Percentiles rank a stretch among this genome's conserved stretches.
phyloP scores from a whole-genome alignment of 768 basidiomycete species.

The Boletus speciosus region DNA sequence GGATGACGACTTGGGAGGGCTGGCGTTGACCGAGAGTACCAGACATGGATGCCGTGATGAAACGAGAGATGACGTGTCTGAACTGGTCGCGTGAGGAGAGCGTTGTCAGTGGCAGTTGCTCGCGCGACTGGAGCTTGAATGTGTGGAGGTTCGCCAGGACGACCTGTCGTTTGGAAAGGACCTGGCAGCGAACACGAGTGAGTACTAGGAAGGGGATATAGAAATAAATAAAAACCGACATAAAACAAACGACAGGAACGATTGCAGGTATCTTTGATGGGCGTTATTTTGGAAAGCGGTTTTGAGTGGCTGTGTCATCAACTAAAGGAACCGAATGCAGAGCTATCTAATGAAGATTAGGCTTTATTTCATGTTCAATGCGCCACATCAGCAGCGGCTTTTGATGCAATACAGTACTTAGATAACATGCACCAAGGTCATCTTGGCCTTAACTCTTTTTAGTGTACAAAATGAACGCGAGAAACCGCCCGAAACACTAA shows the following conservation, averaged over 20 bases:
- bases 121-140: constrained; percentile 27
- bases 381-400: not conserved
- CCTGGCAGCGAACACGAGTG: not conserved
- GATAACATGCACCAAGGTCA: not conserved
- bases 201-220: not conserved
- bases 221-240: constrained; percentile 1
- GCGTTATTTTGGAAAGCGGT: constrained; percentile 12
- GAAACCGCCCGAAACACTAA: not conserved
- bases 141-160: constrained; percentile 29
- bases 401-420: not conserved
- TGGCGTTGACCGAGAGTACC: constrained; percentile 23
- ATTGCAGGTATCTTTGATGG: constrained; percentile 20
- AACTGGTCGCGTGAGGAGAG: constrained; percentile 55
- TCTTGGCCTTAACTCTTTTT: not conserved
- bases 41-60: constrained; percentile 51
- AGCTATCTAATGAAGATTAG: not conserved
- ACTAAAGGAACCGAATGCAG: no score
- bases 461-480: not conserved
- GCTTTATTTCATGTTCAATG: not conserved
- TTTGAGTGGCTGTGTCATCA: constrained; percentile 12
- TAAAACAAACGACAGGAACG: constrained; percentile 24
- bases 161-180: constrained; percentile 26
- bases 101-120: constrained; percentile 41
- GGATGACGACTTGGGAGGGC: constrained; percentile 23
- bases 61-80: constrained; percentile 49